Evolutionary conservation across 73 alveolate genomes (phyloP).

Genomic region (Paramecium octaurelia): DNA sequence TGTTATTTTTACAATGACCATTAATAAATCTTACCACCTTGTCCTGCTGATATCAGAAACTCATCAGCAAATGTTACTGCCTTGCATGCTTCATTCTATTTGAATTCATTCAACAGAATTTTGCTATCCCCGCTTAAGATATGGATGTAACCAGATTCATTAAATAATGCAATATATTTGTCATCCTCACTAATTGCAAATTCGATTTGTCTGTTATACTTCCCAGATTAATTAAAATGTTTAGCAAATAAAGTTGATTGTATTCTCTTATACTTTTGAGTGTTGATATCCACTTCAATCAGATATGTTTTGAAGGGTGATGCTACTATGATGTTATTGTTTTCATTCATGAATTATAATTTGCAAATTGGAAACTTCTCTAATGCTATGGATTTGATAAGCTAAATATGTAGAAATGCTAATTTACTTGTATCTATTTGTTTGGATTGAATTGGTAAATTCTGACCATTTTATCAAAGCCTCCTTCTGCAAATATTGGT

Average conservation of each 20-base stretch:
- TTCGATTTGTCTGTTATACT: slow-evolving; percentile 49
- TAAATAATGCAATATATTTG: slow-evolving; percentile 53
- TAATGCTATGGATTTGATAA: not conserved
- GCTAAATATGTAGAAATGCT: not conserved
- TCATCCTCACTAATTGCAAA: slow-evolving; percentile 46
- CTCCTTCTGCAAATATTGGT: slow-evolving; percentile 46
- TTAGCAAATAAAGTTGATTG: not conserved
- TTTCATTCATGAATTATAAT: not conserved
- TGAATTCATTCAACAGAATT: slow-evolving; percentile 27
- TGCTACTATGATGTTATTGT: not conserved
- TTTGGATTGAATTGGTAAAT: slow-evolving; percentile 10
- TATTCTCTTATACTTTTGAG: not conserved
- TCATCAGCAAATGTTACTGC: slow-evolving; percentile 53
- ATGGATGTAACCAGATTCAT: slow-evolving; percentile 57
- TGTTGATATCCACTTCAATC: not conserved
- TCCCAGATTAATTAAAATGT: not conserved
- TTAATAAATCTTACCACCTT: slow-evolving; percentile 54
- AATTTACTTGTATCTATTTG: not conserved
- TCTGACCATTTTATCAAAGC: slow-evolving; percentile 7
- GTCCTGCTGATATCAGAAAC: slow-evolving; percentile 29
- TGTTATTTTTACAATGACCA: slow-evolving; percentile 45
- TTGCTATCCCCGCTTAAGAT: slow-evolving; percentile 13
- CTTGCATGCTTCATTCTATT: slow-evolving; percentile 50
- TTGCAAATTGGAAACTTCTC: slow-evolving; percentile 20
- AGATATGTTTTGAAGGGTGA: not conserved